These are phyloP conservation scores for Fusarium musae DNA, from an alignment of 2,329 filamentous ascomycete species.

Conservation along the genomic window DNA sequence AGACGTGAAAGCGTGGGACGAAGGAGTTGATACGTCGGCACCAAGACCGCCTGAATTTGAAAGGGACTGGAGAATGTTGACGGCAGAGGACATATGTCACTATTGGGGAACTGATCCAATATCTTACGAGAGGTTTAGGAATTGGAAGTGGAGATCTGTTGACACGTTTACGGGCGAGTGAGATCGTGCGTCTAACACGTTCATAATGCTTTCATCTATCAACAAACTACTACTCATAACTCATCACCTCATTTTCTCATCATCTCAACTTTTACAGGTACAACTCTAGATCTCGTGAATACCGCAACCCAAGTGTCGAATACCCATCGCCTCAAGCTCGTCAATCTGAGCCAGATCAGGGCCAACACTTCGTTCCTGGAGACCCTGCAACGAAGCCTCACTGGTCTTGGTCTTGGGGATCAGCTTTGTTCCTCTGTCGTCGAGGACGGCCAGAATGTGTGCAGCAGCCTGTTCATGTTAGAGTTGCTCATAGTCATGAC, in stretches of 20 bases:
- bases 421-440: slow-evolving; percentile 37
- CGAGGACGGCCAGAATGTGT: slow-evolving; percentile 50
- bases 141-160: slow-evolving; percentile 20
- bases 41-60: slow-evolving; percentile 16
- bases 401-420: slow-evolving; percentile 43
- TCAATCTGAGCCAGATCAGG: slow-evolving; percentile 42
- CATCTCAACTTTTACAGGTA: fast-evolving
- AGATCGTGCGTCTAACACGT: neutral
- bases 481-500: fast-evolving
- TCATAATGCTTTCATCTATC: neutral
- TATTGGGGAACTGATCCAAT: neutral
- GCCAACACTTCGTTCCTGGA: slow-evolving; percentile 20
- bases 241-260: neutral
- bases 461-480: slow-evolving; percentile 55
- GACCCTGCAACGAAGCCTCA: slow-evolving; percentile 15
- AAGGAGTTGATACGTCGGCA: neutral
- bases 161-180: neutral
- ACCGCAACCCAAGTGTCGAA: slow-evolving; percentile 51
- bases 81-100: neutral
- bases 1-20: neutral
- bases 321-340: slow-evolving; percentile 49
- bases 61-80: slow-evolving; percentile 2
- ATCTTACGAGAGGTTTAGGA: neutral
- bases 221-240: neutral
- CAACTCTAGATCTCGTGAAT: slow-evolving; percentile 22